These are phyloP conservation scores for Hevea brasiliensis DNA, from an alignment of 345 rosid species.

Conservation along the genomic window DNA sequence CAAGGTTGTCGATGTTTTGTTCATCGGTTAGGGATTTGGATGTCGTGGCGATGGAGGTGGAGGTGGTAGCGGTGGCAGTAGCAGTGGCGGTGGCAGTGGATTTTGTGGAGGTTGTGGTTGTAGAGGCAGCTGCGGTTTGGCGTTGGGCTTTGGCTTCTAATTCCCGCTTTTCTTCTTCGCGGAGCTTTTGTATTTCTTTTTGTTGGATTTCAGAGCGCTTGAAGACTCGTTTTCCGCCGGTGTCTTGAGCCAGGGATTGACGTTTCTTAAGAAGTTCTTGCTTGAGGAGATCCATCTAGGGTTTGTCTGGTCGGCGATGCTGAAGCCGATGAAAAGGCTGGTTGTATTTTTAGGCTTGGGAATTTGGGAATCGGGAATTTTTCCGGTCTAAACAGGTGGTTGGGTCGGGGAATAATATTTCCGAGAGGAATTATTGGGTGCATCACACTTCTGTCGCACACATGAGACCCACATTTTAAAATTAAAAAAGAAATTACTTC, in stretches of 20 bases:
- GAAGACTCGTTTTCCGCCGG: constrained; percentile 81
- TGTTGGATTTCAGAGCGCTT: constrained; percentile 91
- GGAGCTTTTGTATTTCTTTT: constrained; percentile 81
- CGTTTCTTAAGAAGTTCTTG: constrained; percentile 79
- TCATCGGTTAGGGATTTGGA: constrained; percentile 78
- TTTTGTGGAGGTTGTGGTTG: constrained; percentile 29
- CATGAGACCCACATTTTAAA: too few species aligned
- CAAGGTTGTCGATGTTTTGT: constrained; percentile 74
- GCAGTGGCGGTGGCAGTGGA: constrained; percentile 37
- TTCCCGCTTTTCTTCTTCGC: constrained; percentile 85
- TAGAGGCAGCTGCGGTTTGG: constrained; percentile 32
- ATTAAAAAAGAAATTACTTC: too few species aligned
- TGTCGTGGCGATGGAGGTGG: constrained; percentile 39
- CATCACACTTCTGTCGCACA: too few species aligned
- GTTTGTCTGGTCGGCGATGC: background rate
- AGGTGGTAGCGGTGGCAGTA: constrained; percentile 32
- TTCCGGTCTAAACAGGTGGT: background rate
- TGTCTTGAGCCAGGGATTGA: constrained; percentile 57
- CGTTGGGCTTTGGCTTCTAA: constrained; percentile 76
- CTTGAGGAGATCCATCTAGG: constrained; percentile 69
- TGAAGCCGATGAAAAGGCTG: background rate
- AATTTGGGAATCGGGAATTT: background rate
- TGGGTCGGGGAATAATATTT: background rate
- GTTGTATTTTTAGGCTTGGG: too few species aligned
- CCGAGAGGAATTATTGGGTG: too few species aligned